phyloP scores from a whole-genome alignment of 768 basidiomycete species.

The Auricularia auricula-judae region DNA sequence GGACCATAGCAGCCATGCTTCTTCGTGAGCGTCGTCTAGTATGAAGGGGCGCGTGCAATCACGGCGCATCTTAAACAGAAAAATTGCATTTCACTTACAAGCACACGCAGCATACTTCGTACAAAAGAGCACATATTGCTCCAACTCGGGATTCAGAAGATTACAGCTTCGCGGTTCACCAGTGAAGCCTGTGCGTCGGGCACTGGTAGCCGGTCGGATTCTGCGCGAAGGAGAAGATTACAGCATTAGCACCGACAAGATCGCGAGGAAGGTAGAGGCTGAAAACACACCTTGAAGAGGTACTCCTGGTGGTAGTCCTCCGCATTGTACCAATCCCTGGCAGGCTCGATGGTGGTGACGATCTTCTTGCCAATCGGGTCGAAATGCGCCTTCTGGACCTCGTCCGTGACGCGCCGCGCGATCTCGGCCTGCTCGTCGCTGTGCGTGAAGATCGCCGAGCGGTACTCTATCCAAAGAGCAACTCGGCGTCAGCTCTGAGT shows the following conservation, averaged over 20 bases:
- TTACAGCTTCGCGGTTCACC: slow-evolving; percentile 32
- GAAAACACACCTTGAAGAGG: slow-evolving; percentile 35
- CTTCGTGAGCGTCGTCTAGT: too few species aligned
- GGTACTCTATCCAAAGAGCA: slow-evolving; percentile 53
- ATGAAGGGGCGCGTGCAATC: too few species aligned
- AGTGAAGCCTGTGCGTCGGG: slow-evolving; percentile 76
- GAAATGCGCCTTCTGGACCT: slow-evolving; percentile 79
- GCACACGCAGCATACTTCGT: too few species aligned
- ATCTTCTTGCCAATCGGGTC: slow-evolving; percentile 62
- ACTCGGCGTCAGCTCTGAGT: too few species aligned
- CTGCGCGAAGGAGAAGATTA: slow-evolving; percentile 3
- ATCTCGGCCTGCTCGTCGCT: slow-evolving; percentile 58
- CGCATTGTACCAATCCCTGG: slow-evolving; percentile 70
- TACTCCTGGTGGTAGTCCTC: slow-evolving; percentile 82
- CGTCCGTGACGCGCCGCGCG: slow-evolving; percentile 67
- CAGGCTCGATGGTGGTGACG: slow-evolving; percentile 61
- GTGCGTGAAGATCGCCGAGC: slow-evolving; percentile 82
- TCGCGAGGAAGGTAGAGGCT: background rate
- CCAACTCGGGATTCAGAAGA: background rate
- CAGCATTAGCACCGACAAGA: background rate
- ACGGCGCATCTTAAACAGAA: too few species aligned
- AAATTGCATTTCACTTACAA: too few species aligned
- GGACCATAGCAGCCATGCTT: too few species aligned
- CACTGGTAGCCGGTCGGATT: slow-evolving; percentile 89
- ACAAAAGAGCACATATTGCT: too few species aligned